phyloP scores from a whole-genome alignment of 345 rosid species.

The Citropsis articulata region DNA sequence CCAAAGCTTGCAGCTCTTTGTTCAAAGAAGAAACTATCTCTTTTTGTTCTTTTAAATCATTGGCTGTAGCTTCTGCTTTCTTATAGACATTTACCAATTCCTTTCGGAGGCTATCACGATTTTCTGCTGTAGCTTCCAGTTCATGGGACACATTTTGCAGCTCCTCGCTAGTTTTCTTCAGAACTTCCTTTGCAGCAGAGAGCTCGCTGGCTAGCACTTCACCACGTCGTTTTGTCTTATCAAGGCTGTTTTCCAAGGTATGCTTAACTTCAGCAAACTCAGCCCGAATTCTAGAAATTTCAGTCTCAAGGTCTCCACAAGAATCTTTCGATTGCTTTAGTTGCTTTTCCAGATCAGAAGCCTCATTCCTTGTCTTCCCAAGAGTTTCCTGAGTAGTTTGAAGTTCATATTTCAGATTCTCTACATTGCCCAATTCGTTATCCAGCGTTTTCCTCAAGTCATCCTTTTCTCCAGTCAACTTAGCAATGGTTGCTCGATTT shows the following conservation, averaged over 20 bases:
- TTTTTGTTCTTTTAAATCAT: conserved; percentile 60
- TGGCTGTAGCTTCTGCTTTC: conserved; percentile 51
- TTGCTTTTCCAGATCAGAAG: conserved; percentile 49
- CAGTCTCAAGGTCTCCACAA: conserved; percentile 58
- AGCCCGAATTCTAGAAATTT: conserved; percentile 44
- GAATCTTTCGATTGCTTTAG: conserved; percentile 47
- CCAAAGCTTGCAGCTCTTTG: conserved; percentile 58
- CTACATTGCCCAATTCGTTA: conserved; percentile 36
- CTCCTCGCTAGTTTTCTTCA: conserved; percentile 51
- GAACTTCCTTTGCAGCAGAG: conserved; percentile 41
- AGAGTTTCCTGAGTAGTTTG: conserved; percentile 44
- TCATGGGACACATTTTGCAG: conserved; percentile 41
- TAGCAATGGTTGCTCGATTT: conserved; percentile 37
- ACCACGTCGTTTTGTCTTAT: conserved; percentile 40
- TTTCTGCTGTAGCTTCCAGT: conserved; percentile 41
- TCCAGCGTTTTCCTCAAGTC: conserved; percentile 51
- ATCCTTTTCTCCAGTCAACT: conserved; percentile 56
- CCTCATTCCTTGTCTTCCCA: conserved; percentile 45
- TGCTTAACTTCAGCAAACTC: conserved; percentile 50
- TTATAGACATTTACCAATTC: conserved; percentile 60
- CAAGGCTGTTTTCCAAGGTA: conserved; percentile 39
- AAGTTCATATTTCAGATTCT: conserved; percentile 58
- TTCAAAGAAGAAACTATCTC: conserved; percentile 41
- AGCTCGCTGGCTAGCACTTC: conserved; percentile 55
- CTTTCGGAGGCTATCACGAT: conserved; percentile 48